Evolutionary conservation across 164 flowering plant genomes (phyloP).

Genomic region (Magnolia officinalis): DNA sequence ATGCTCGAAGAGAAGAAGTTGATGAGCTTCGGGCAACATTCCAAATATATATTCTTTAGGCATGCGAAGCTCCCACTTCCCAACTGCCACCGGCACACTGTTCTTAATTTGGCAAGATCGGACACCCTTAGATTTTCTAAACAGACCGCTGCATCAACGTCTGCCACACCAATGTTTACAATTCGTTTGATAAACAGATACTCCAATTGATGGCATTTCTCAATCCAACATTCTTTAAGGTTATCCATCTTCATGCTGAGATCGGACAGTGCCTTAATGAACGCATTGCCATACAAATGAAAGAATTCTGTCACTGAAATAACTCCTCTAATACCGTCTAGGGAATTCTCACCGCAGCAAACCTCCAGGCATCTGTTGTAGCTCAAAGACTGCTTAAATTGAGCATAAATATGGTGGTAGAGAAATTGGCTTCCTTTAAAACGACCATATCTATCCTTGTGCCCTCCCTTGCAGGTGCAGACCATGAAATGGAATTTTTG

Average conservation of each 20-base stretch:
- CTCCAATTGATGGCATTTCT: neutral
- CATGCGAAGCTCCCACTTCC: neutral
- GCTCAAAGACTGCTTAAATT: neutral
- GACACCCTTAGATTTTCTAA: neutral
- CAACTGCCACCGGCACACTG: neutral
- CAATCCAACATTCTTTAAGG: neutral
- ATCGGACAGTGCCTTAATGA: neutral
- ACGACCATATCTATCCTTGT: neutral
- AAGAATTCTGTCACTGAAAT: neutral
- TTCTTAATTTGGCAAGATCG: neutral
- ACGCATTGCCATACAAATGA: neutral
- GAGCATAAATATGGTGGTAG: neutral
- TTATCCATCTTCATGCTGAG: neutral
- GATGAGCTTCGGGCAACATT: neutral
- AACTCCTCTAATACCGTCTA: neutral
- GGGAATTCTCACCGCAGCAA: neutral
- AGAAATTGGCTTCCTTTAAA: neutral
- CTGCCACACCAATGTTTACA: neutral
- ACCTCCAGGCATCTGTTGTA: neutral
- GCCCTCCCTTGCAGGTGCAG: neutral
- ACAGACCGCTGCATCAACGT: too few species aligned
- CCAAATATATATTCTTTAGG: neutral
- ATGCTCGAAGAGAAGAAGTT: constrained; percentile 1
- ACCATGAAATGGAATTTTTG: neutral
- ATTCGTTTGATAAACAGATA: neutral